Conservation (phyloP, 495 filamentous ascomycete species). For the Oleoguttula mirabilis region DNA sequence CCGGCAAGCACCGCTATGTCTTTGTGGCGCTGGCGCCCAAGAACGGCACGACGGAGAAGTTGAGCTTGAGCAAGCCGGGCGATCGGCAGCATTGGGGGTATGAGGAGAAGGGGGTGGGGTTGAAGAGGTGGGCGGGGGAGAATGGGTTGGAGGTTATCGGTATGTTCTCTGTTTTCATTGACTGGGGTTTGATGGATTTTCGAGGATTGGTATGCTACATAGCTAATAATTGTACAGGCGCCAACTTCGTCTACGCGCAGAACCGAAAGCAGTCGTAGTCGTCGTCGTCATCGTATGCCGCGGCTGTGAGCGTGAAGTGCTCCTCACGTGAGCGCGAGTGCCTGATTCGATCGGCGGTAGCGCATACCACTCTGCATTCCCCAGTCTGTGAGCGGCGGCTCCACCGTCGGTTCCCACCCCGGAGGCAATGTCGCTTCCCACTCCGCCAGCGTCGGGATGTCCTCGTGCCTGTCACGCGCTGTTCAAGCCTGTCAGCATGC, state of each 20-base stretch:
- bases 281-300: too few relatives aligned
- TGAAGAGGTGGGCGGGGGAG: constrained; percentile 49
- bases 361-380: too few relatives aligned
- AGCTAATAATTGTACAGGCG: background rate
- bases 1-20: constrained; percentile 58
- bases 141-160: constrained; percentile 51
- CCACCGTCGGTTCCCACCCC: too few relatives aligned
- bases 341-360: too few relatives aligned
- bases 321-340: too few relatives aligned
- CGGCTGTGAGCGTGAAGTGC: too few relatives aligned
- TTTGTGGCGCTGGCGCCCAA: constrained; percentile 42
- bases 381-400: too few relatives aligned
- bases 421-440: too few relatives aligned
- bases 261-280: background rate
- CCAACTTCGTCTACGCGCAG: constrained; percentile 9
- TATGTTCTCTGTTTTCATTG: constrained; percentile 28
- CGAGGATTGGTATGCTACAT: background rate
- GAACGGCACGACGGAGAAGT: constrained; percentile 30
- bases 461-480: background rate
- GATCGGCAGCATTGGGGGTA: constrained; percentile 54
- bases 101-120: constrained; percentile 42
- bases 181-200: background rate
- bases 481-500: too few relatives aligned
- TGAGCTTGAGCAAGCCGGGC: constrained; percentile 39
- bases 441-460: background rate